Evolutionary conservation across 768 basidiomycete species (phyloP).

Genomic region (Russula abietina): DNA sequence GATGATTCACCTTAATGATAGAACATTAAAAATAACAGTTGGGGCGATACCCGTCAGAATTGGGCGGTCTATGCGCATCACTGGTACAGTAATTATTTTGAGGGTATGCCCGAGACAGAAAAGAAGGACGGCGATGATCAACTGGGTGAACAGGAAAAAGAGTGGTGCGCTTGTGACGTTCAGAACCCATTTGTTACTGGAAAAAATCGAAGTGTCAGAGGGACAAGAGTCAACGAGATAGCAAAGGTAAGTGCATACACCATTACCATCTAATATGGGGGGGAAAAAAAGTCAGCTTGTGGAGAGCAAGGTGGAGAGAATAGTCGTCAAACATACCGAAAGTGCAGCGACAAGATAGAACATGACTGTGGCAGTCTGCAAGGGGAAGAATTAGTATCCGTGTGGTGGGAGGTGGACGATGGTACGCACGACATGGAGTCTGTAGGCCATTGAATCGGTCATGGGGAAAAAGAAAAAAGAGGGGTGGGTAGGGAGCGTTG

Average conservation of each 20-base stretch:
- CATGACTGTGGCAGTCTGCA: conserved; percentile 63
- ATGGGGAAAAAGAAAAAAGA: neutral
- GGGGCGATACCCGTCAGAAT: conserved; percentile 69
- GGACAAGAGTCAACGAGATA: conserved; percentile 2
- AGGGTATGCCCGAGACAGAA: conserved; percentile 58
- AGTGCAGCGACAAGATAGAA: conserved; percentile 90
- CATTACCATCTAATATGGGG: conserved; percentile 72
- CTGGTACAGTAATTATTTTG: conserved; percentile 60
- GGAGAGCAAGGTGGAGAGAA: neutral
- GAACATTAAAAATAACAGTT: conserved; percentile 69
- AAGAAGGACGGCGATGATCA: conserved; percentile 71
- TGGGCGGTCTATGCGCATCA: conserved; percentile 52
- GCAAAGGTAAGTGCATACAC: conserved; percentile 45
- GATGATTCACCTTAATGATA: conserved; percentile 64
- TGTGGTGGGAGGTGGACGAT: no score
- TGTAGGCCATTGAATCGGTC: conserved; percentile 3
- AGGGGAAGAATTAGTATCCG: neutral
- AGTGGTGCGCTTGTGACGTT: conserved; percentile 67
- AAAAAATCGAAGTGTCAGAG: conserved; percentile 14
- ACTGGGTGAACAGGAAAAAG: conserved; percentile 81
- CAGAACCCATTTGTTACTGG: conserved; percentile 89
- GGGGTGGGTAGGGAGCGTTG: no score
- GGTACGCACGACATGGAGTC: conserved; percentile 12
- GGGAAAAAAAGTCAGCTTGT: neutral
- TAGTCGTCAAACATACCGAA: conserved; percentile 50